A percentile compares a stretch with the other conserved stretches of the same genome.
Conservation (phyloP, 2,329 filamentous ascomycete genomes). For the Sarocladiaceae sp. region DNA sequence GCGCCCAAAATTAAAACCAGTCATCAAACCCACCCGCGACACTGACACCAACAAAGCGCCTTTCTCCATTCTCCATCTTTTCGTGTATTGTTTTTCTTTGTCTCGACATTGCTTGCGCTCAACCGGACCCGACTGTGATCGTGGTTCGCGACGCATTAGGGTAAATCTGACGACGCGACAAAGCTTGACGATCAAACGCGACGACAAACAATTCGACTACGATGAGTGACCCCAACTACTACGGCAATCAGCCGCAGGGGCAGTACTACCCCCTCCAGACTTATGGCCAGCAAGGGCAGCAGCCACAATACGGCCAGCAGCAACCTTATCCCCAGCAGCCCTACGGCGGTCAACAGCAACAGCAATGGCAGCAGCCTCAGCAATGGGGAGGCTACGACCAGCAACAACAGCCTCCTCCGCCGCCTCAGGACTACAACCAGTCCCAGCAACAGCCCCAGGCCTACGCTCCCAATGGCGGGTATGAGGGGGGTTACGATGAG, state of each 20-base stretch:
- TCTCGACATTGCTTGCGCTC: neutral
- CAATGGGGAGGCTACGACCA: conserved; percentile 16
- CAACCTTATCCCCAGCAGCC: conserved; percentile 17
- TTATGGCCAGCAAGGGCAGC: conserved; percentile 15
- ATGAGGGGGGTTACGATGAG: conserved; percentile 32
- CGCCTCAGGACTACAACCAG: conserved; percentile 15
- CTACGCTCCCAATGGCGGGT: conserved; percentile 24
- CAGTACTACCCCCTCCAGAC: conserved; percentile 14
- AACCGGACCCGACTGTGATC: neutral
- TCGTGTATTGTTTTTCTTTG: neutral
- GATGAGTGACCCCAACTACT: conserved; percentile 5
- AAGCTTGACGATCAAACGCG: neutral
- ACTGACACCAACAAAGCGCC: conserved; percentile 1
- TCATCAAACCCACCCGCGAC: conserved; percentile 8
- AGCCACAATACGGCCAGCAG: conserved; percentile 22
- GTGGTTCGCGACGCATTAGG: neutral
- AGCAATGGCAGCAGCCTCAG: conserved; percentile 17
- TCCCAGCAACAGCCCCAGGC: conserved; percentile 18
- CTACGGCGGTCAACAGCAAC: conserved; percentile 12
- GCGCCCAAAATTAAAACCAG: conserved; percentile 9
- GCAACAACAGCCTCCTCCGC: conserved; percentile 18
- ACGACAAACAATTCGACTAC: neutral
- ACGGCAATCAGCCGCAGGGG: conserved; percentile 8
- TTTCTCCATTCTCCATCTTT: neutral
- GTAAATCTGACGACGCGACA: neutral